Conservation (phyloP, 2,329 filamentous ascomycete species). For the Diaporthe helianthi region DNA sequence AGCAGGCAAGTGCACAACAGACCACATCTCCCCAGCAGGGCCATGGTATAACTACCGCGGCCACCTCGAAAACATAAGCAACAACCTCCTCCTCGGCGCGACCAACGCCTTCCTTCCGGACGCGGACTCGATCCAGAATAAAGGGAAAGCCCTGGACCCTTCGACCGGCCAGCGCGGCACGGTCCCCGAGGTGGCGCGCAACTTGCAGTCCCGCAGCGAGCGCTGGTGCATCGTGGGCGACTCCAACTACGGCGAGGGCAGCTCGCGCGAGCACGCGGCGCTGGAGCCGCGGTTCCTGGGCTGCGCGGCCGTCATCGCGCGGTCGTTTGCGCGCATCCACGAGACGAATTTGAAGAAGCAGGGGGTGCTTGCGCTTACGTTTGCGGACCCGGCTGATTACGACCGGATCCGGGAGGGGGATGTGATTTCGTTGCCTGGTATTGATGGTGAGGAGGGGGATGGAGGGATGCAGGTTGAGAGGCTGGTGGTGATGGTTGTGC, state of each 20-base stretch:
- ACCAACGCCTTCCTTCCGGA: conserved; percentile 43
- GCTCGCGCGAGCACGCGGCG: conserved; percentile 85
- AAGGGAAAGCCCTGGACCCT: conserved; percentile 42
- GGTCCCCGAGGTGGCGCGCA: conserved; percentile 41
- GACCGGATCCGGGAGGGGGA: conserved; percentile 5
- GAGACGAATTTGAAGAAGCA: conserved; percentile 96
- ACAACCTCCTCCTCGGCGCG: conserved; percentile 46
- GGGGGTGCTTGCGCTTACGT: conserved; percentile 50
- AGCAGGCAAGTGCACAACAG: conserved; percentile 48
- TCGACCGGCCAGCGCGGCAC: conserved; percentile 34
- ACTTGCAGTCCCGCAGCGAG: conserved; percentile 36
- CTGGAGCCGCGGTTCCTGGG: conserved; percentile 85
- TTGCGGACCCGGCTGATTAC: conserved; percentile 44
- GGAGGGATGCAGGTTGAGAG: neutral
- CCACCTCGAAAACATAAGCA: conserved; percentile 48
- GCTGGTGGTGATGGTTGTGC: neutral
- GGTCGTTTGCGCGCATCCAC: conserved; percentile 86
- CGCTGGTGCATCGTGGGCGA: conserved; percentile 46
- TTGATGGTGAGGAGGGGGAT: conserved; percentile 9
- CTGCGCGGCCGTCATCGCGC: conserved; percentile 80
- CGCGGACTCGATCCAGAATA: conserved; percentile 36
- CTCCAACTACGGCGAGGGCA: conserved; percentile 76
- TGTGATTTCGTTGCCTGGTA: neutral
- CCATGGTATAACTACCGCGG: conserved; percentile 49
- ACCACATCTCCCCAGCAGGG: conserved; percentile 48